Conservation (phyloP, 805 yeast species). For the Wickerhamomyces rabaulensis region DNA sequence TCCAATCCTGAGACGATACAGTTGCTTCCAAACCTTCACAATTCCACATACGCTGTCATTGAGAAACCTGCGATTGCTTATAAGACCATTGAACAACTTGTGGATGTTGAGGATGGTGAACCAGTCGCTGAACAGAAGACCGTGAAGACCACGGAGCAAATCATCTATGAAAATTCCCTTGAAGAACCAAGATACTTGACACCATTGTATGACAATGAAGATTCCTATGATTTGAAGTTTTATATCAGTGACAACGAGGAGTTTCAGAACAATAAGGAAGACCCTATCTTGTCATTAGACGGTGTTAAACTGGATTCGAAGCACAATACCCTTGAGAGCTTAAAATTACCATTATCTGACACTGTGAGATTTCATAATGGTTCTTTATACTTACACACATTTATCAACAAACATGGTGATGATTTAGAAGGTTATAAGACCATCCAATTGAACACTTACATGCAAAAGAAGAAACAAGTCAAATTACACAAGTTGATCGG, state of each 20-base stretch:
- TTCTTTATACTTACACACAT: conserved; percentile 29
- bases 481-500: conserved; percentile 28
- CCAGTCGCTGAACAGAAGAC: neutral
- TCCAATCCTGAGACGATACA: neutral
- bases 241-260: conserved; percentile 18
- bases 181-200: conserved; percentile 11
- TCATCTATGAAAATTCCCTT: conserved; percentile 22
- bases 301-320: conserved; percentile 9
- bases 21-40: conserved; percentile 9
- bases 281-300: conserved; percentile 4
- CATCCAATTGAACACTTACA: conserved; percentile 23
- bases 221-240: conserved; percentile 16
- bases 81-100: conserved; percentile 1
- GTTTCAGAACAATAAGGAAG: conserved; percentile 3
- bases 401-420: conserved; percentile 15
- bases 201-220: conserved; percentile 19
- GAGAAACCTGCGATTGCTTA: conserved; percentile 10
- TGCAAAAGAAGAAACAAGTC: conserved; percentile 25
- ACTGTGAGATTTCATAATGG: conserved; percentile 25
- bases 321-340: conserved; percentile 3
- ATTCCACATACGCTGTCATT: conserved; percentile 8
- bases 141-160: conserved; percentile 15
- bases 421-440: conserved; percentile 18
- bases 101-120: conserved; percentile 10
- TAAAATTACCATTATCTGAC: conserved; percentile 12